Evolutionary conservation across 202 grass and related monocot species (phyloP).

Genomic region (Dendrocalamus latiflorus): DNA sequence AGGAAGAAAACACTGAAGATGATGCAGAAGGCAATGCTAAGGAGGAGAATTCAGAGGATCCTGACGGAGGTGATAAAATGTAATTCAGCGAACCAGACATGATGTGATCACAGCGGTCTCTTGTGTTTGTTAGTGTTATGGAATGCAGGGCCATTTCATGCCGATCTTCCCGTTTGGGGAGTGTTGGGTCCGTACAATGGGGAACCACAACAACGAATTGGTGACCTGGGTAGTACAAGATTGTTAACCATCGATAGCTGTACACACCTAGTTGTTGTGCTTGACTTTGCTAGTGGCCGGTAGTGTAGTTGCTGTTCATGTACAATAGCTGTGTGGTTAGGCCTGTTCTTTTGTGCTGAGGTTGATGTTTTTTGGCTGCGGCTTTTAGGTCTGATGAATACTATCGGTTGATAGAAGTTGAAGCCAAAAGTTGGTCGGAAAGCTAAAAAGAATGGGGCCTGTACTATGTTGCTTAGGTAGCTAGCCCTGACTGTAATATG

Average conservation of each 20-base stretch:
- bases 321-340: slow-evolving; percentile 51
- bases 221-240: slow-evolving; percentile 30
- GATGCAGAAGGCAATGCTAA: slow-evolving; percentile 24
- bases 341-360: no score
- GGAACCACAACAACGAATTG: slow-evolving; percentile 6
- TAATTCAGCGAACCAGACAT: not conserved
- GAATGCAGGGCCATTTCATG: not conserved
- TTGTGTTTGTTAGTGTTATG: slow-evolving; percentile 9
- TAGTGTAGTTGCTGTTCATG: slow-evolving; percentile 55
- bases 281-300: slow-evolving; percentile 37
- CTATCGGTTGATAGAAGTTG: no score
- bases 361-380: no score
- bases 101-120: not conserved
- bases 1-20: slow-evolving; percentile 54
- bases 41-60: slow-evolving; percentile 32
- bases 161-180: not conserved
- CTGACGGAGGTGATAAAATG: slow-evolving; percentile 33
- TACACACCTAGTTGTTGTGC: slow-evolving; percentile 50
- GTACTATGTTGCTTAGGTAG: slow-evolving; percentile 39
- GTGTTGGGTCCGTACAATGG: slow-evolving; percentile 42
- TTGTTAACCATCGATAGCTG: slow-evolving; percentile 37
- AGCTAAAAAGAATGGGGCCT: no score
- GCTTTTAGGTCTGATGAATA: no score
- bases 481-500: slow-evolving; percentile 58
- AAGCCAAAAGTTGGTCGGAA: no score